Evolutionary conservation across 495 filamentous ascomycete genomes (phyloP).

Genomic region (Talaromyces ruber): DNA sequence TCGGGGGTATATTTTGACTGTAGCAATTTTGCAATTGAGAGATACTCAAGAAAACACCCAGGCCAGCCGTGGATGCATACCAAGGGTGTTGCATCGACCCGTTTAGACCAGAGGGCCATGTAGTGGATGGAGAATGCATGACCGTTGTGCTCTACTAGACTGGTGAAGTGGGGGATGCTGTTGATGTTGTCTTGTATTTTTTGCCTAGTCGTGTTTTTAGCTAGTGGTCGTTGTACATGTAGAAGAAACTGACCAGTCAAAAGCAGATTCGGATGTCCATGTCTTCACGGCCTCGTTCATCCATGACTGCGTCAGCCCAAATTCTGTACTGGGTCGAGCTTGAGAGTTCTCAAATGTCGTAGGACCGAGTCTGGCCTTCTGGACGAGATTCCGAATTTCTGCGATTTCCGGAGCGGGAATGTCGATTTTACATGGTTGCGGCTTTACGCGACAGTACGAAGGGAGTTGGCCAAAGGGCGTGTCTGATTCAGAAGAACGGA

Average conservation of each 20-base stretch:
- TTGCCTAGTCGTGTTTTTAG: neutral
- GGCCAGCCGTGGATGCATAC: constrained; percentile 48
- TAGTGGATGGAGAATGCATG: neutral
- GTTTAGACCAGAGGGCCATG: neutral
- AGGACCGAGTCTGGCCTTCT: neutral
- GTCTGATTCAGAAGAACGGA: neutral
- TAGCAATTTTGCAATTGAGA: constrained; percentile 22
- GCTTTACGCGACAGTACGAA: neutral
- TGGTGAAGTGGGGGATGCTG: neutral
- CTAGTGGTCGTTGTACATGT: neutral
- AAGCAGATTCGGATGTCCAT: neutral
- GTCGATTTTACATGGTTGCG: neutral
- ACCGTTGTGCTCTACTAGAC: neutral
- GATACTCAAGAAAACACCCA: constrained; percentile 21
- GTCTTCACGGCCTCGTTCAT: neutral
- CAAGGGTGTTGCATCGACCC: constrained; percentile 41
- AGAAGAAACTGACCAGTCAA: neutral
- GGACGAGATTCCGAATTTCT: neutral
- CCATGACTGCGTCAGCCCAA: neutral
- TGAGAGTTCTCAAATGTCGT: neutral
- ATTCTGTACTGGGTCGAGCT: neutral
- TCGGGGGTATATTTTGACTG: constrained; percentile 33
- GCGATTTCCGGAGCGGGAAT: neutral
- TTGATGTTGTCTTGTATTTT: neutral
- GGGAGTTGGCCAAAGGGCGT: neutral